These are phyloP conservation scores for Microsporum audouinii DNA, from an alignment of 2,329 filamentous ascomycete genomes.

Conservation along the genomic window DNA sequence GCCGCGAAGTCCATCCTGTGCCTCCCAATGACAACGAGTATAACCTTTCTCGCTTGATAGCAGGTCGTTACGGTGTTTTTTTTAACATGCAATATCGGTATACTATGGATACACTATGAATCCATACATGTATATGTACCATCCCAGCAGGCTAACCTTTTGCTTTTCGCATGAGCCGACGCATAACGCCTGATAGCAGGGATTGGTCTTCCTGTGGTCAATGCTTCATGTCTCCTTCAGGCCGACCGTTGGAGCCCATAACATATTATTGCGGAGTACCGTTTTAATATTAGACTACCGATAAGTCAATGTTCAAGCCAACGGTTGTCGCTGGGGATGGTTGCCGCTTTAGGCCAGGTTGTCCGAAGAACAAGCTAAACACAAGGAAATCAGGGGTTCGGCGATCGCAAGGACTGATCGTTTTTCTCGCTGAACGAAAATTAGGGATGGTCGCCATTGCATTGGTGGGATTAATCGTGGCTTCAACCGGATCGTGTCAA, in stretches of 20 bases:
- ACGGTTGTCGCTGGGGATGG: neutral
- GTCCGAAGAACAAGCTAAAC: neutral
- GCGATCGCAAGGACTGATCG: neutral
- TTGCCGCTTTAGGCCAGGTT: neutral
- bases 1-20: no score
- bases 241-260: neutral
- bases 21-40: no score
- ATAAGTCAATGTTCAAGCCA: conserved; percentile 1
- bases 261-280: neutral
- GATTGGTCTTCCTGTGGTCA: neutral
- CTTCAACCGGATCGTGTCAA: neutral
- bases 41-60: no score
- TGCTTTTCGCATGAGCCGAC: neutral
- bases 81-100: no score
- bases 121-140: no score
- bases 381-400: neutral
- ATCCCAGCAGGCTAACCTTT: neutral
- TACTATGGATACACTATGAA: neutral
- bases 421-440: neutral
- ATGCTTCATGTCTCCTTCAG: neutral
- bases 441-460: neutral
- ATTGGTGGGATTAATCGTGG: neutral
- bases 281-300: neutral
- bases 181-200: neutral
- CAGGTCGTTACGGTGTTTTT: no score